phyloP scores from a whole-genome alignment of 2,329 filamentous ascomycete species.

The Helotiales sp. region DNA sequence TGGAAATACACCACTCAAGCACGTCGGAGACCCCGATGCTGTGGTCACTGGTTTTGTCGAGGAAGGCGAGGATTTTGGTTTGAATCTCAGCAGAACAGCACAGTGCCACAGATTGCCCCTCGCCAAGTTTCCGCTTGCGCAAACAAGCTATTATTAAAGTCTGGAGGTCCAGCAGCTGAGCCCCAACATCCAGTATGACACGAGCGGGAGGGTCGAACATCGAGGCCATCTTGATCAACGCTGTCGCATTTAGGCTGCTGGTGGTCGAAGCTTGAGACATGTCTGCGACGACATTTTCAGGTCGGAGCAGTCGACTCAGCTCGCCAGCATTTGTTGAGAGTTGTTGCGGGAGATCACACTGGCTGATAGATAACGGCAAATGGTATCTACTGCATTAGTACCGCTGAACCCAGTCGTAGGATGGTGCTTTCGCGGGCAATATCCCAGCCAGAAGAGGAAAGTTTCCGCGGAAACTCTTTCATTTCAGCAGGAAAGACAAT shows the following conservation, averaged over 20 bases:
- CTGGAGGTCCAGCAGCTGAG: conserved; percentile 64
- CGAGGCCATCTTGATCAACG: conserved; percentile 53
- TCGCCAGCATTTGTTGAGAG: conserved; percentile 72
- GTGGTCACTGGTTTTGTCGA: conserved; percentile 9
- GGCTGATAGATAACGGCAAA: conserved; percentile 64
- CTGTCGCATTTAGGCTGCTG: conserved; percentile 44
- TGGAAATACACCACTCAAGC: conserved; percentile 61
- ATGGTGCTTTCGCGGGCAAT: conserved; percentile 53
- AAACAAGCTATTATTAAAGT: conserved; percentile 58
- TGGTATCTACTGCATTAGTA: conserved; percentile 63
- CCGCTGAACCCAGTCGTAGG: conserved; percentile 71
- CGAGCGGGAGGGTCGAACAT: conserved; percentile 48
- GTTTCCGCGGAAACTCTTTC: conserved; percentile 66
- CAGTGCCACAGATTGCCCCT: conserved; percentile 69
- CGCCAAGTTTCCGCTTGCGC: conserved; percentile 70
- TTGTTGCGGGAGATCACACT: conserved; percentile 59
- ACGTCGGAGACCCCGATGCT: conserved; percentile 58
- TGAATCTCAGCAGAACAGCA: conserved; percentile 64
- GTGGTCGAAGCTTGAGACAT: conserved; percentile 36
- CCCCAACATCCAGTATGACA: conserved; percentile 74
- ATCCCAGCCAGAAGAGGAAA: conserved; percentile 72
- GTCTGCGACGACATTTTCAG: conserved; percentile 50
- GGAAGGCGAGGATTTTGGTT: conserved; percentile 51
- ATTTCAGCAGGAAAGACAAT: conserved; percentile 66
- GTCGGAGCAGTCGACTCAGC: conserved; percentile 59